Conservation (phyloP, 805 yeast genomes). For the Deakozyma indianensis region DNA sequence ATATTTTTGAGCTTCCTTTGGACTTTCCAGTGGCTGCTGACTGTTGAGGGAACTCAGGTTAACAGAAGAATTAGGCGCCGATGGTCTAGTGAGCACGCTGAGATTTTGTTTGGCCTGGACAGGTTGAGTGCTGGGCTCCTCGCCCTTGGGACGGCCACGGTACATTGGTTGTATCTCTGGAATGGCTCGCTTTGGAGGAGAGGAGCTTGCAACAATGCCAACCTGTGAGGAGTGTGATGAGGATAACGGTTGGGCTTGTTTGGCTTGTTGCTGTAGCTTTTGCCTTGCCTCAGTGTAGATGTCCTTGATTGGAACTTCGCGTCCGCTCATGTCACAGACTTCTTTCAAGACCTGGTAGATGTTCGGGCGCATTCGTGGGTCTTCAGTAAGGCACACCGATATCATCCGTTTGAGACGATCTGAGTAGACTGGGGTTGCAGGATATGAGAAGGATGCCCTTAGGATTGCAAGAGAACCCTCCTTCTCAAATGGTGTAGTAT, state of each 20-base stretch:
- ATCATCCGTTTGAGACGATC: constrained; percentile 62
- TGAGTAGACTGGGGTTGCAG: constrained; percentile 52
- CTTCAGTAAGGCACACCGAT: constrained; percentile 66
- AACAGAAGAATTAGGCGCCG: not conserved
- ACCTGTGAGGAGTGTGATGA: not conserved
- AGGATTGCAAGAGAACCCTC: constrained; percentile 76
- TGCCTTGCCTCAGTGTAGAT: constrained; percentile 10
- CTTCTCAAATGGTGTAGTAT: constrained; percentile 83
- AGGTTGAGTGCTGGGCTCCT: constrained; percentile 2
- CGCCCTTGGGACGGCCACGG: constrained; percentile 12
- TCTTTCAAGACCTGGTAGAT: constrained; percentile 63
- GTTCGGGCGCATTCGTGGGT: constrained; percentile 73
- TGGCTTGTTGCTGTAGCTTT: constrained; percentile 2
- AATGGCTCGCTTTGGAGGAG: constrained; percentile 4
- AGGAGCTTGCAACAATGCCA: constrained; percentile 2
- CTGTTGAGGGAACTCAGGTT: not conserved
- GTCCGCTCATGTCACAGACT: constrained; percentile 44
- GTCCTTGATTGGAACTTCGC: constrained; percentile 33
- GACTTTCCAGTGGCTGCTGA: not conserved
- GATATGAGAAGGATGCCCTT: constrained; percentile 71
- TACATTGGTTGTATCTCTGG: constrained; percentile 15
- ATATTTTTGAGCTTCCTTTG: constrained; percentile 9
- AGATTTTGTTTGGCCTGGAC: constrained; percentile 1
- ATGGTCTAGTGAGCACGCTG: not conserved
- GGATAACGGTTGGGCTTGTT: not conserved